Conservation (phyloP, 805 yeast species). For the Candida fluviatilis region DNA sequence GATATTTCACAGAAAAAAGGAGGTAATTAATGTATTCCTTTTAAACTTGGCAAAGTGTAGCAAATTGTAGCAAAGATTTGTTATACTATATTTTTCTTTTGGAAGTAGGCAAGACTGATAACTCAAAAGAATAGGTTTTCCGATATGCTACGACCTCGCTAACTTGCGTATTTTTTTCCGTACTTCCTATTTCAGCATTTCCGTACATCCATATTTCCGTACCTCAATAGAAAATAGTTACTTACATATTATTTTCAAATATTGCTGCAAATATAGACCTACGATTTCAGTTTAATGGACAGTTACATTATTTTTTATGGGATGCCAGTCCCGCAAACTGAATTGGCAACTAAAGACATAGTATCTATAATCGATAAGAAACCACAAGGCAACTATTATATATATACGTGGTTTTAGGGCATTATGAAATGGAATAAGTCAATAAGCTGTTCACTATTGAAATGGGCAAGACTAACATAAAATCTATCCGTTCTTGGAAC, state of each 20-base stretch:
- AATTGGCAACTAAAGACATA: not conserved
- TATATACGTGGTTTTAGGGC: not conserved
- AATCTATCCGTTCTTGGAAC: not conserved
- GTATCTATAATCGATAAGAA: not conserved
- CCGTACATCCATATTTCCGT: no score
- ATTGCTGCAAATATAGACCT: not conserved
- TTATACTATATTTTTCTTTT: not conserved
- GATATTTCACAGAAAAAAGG: not conserved
- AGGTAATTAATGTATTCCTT: no score
- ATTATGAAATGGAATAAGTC: not conserved
- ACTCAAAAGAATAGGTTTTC: not conserved
- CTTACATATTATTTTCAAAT: not conserved
- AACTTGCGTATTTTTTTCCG: not conserved
- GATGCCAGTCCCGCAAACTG: not conserved
- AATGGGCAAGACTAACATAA: not conserved
- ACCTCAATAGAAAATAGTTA: not conserved
- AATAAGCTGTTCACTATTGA: not conserved
- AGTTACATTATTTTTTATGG: not conserved
- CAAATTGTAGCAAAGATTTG: not conserved
- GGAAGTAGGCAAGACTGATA: not conserved
- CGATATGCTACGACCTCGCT: not conserved
- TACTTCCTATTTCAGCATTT: not conserved
- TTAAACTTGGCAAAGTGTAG: no score
- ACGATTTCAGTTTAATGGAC: not conserved
- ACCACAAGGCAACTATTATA: not conserved